Percentiles rank a stretch among this genome's conserved stretches.
Conservation (phyloP, 306 rosid species). For the Dryas drummondii region DNA sequence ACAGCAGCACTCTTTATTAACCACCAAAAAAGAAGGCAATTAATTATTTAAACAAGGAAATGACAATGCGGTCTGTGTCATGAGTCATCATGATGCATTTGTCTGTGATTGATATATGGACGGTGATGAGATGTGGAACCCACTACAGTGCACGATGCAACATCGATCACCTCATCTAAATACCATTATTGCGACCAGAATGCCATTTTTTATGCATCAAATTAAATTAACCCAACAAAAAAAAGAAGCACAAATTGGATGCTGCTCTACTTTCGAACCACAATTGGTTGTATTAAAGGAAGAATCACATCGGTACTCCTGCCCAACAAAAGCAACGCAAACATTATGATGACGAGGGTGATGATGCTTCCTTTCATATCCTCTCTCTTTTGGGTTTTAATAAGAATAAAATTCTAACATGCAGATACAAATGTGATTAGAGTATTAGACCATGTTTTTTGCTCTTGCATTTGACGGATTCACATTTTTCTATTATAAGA, state of each 20-base stretch:
- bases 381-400: neutral
- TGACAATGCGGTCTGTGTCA: neutral
- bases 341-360: neutral
- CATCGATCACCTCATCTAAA: neutral
- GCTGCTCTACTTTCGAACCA: neutral
- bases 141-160: neutral
- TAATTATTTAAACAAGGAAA: neutral
- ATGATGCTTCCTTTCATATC: neutral
- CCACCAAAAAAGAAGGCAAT: neutral
- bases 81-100: neutral
- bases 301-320: neutral
- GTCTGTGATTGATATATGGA: neutral
- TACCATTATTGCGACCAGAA: slow-evolving; percentile 4
- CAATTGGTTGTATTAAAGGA: neutral
- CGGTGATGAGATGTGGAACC: neutral
- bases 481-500: too few species aligned
- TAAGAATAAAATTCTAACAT: neutral
- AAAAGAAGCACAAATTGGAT: neutral
- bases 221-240: neutral
- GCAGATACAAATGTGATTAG: too few species aligned
- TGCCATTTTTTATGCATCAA: too few species aligned
- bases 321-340: neutral
- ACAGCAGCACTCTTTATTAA: neutral
- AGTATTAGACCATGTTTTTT: too few species aligned
- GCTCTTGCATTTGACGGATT: too few species aligned